These are phyloP conservation scores for Rhodamnia argentea DNA, from an alignment of 345 rosid species.

Conservation along the genomic window DNA sequence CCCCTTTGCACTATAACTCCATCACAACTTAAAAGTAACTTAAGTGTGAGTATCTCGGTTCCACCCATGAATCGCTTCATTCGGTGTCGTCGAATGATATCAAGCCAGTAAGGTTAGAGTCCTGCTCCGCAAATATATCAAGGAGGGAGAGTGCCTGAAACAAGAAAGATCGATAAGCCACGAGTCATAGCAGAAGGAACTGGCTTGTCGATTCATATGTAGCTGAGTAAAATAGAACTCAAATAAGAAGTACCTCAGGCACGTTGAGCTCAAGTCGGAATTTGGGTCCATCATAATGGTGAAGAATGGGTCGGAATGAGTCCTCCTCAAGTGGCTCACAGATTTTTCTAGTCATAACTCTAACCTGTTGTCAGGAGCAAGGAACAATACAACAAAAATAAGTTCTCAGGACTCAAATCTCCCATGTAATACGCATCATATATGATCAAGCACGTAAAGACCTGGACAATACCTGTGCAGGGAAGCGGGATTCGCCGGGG, in stretches of 20 bases:
- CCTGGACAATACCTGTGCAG: constrained; percentile 43
- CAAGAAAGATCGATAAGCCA: background rate
- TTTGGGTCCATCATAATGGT: constrained; percentile 98
- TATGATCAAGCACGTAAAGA: background rate
- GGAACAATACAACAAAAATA: background rate
- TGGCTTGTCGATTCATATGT: background rate
- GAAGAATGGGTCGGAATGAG: constrained; percentile 94
- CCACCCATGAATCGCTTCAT: background rate
- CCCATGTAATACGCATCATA: background rate
- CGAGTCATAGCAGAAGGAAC: background rate
- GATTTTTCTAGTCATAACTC: constrained; percentile 67
- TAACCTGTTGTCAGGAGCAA: constrained; percentile 21
- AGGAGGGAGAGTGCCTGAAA: constrained; percentile 73
- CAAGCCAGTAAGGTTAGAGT: background rate
- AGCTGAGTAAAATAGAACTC: background rate
- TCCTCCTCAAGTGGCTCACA: constrained; percentile 95
- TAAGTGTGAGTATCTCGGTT: background rate
- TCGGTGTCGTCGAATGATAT: background rate
- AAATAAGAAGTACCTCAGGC: constrained; percentile 58
- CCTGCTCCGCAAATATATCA: constrained; percentile 72
- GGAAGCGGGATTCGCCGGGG: constrained; percentile 88
- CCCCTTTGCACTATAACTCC: background rate
- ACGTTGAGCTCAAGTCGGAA: constrained; percentile 88
- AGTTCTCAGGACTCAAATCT: background rate
- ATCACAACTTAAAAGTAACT: background rate